phyloP scores from a whole-genome alignment of 78 protist genomes.

The Diacronema lutheri region DNA sequence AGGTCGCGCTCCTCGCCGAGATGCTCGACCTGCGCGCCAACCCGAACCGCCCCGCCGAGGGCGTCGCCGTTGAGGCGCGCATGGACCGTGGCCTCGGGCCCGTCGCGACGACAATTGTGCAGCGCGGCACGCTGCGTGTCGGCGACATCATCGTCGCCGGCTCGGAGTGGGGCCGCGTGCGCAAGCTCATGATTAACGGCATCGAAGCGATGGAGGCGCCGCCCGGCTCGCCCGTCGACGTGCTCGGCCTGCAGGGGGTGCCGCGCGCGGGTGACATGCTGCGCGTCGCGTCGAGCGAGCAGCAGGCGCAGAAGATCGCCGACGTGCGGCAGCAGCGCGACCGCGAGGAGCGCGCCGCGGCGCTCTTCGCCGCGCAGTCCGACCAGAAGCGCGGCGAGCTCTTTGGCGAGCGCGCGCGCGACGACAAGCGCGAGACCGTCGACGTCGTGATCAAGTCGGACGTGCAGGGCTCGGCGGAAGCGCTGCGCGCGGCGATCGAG shows the following conservation, averaged over 20 bases:
- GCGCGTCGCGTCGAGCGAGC: neutral
- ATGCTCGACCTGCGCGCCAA: neutral
- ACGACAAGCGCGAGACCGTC: neutral
- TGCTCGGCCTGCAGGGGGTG: neutral
- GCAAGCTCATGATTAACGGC: neutral
- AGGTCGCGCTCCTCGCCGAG: neutral
- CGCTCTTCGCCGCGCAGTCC: neutral
- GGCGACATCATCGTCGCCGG: slow-evolving; percentile 9
- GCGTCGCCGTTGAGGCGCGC: neutral
- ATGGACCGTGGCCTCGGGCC: neutral
- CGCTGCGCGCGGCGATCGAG: neutral
- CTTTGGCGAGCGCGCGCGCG: neutral
- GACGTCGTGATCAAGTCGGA: neutral
- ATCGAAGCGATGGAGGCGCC: neutral
- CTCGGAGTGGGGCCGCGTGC: slow-evolving; percentile 6
- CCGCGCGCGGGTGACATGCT: neutral
- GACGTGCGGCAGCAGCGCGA: neutral
- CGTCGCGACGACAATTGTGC: slow-evolving; percentile 2
- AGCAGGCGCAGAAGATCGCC: neutral
- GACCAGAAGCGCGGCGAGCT: neutral
- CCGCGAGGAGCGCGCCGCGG: neutral
- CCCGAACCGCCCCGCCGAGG: neutral
- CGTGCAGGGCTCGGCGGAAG: slow-evolving; percentile 26
- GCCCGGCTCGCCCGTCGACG: neutral
- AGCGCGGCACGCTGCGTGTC: slow-evolving; percentile 3